Conservation (phyloP, 306 rosid genomes). For the Carpinus viminea region DNA sequence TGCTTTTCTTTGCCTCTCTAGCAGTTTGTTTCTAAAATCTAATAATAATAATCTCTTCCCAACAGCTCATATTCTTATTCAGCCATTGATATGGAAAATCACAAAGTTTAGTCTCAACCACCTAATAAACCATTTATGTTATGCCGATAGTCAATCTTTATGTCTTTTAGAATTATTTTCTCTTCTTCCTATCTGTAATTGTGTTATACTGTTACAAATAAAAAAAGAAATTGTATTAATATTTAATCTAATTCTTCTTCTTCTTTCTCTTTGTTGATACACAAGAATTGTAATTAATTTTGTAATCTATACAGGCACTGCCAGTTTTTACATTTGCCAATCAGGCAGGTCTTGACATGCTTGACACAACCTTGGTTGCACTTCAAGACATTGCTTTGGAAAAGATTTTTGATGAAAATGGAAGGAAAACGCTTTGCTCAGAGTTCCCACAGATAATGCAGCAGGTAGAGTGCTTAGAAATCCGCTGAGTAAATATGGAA, state of each 20-base stretch:
- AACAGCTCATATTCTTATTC: background rate
- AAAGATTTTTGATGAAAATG: conserved; percentile 88
- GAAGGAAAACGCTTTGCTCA: conserved; percentile 78
- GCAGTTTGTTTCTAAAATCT: no score
- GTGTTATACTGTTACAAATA: background rate
- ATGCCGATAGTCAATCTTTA: background rate
- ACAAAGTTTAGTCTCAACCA: no score
- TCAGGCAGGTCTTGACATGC: conserved; percentile 99
- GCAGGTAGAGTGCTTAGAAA: conserved; percentile 59
- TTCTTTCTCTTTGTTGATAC: background rate
- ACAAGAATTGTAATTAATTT: conserved; percentile 20
- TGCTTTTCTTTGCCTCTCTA: no score
- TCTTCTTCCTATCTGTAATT: background rate
- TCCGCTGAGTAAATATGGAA: background rate
- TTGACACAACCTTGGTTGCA: conserved; percentile 91
- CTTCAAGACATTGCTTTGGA: conserved; percentile 94
- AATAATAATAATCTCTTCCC: no score
- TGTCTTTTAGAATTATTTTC: background rate
- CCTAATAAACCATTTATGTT: no score
- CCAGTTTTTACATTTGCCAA: conserved; percentile 88
- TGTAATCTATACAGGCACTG: conserved; percentile 58
- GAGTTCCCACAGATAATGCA: conserved; percentile 99
- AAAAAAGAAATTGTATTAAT: background rate
- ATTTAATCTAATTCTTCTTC: background rate
- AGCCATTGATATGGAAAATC: no score